phyloP scores from a whole-genome alignment of 1,139 yeast species.

The Candida anutae region DNA sequence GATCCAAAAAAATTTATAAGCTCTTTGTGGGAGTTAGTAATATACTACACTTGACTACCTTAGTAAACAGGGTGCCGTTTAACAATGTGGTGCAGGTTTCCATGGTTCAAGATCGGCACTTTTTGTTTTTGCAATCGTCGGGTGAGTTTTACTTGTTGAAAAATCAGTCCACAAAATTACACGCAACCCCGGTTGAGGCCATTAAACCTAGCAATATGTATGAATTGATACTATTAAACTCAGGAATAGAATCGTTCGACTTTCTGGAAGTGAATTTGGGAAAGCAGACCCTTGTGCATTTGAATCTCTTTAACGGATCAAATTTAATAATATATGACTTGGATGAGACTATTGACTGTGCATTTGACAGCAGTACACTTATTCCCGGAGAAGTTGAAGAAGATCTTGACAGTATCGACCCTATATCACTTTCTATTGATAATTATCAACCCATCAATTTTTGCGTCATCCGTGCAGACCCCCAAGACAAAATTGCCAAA shows the following conservation, averaged over 20 bases:
- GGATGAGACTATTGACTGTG: slow-evolving; percentile 20
- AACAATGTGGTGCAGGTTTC: slow-evolving; percentile 17
- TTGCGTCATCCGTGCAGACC: slow-evolving; percentile 4
- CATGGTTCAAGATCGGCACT: slow-evolving; percentile 25
- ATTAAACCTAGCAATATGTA: slow-evolving; percentile 23
- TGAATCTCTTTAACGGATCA: slow-evolving; percentile 25
- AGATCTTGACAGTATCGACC: slow-evolving; percentile 13
- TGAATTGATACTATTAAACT: slow-evolving; percentile 26
- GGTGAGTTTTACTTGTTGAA: slow-evolving; percentile 35
- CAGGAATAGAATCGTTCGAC: slow-evolving; percentile 26
- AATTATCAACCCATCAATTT: slow-evolving; percentile 26
- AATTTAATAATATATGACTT: slow-evolving; percentile 24
- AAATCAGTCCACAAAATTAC: slow-evolving; percentile 15
- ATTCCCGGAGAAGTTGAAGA: slow-evolving; percentile 17
- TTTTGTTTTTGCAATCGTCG: slow-evolving; percentile 25
- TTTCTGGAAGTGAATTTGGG: slow-evolving; percentile 16
- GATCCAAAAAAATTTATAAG: slow-evolving; percentile 13
- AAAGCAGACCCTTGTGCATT: slow-evolving; percentile 10
- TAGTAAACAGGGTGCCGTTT: slow-evolving; percentile 20
- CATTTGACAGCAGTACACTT: slow-evolving; percentile 12
- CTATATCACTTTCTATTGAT: slow-evolving; percentile 21
- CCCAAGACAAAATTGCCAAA: background rate
- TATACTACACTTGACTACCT: slow-evolving; percentile 30
- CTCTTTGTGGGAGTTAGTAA: slow-evolving; percentile 26
- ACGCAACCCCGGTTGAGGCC: slow-evolving; percentile 9